These are phyloP conservation scores for Gonium pectorale DNA, from an alignment of 139 green algal genomes.

Conservation along the genomic window DNA sequence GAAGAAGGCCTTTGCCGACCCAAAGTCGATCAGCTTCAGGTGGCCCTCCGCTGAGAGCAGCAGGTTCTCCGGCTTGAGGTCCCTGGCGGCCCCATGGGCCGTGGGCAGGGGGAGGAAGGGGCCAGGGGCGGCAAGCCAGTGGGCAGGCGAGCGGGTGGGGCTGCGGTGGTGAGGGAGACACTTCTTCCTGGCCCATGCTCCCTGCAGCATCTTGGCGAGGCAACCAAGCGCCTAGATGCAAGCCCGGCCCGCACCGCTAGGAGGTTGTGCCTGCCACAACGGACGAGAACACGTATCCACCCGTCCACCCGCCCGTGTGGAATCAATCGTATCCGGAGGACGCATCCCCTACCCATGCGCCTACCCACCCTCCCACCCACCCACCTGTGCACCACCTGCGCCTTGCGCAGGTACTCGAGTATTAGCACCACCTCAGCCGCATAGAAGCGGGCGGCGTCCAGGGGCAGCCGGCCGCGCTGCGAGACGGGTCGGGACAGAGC, in stretches of 20 bases:
- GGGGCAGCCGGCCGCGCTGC: constrained; percentile 53
- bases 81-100: constrained; percentile 62
- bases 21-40: constrained; percentile 96
- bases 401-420: constrained; percentile 66
- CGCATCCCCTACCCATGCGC: not conserved
- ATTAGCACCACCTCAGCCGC: constrained; percentile 87
- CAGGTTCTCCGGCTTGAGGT: constrained; percentile 95
- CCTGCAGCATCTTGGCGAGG: no score
- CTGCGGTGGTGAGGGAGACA: not conserved
- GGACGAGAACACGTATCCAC: no score
- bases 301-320: no score
- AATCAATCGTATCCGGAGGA: no score
- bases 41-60: constrained; percentile 82
- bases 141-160: not conserved
- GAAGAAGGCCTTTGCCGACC: constrained; percentile 77
- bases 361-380: not conserved
- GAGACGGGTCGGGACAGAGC: not conserved
- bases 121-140: not conserved
- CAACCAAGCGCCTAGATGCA: no score
- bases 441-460: constrained; percentile 70
- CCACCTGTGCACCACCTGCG: constrained; percentile 67
- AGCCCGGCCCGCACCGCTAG: no score
- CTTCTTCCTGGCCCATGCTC: no score
- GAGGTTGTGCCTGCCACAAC: no score
- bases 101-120: not conserved